Percentiles rank a stretch among this genome's conserved stretches.
These are phyloP conservation scores for Cochlearia excelsa DNA, from an alignment of 345 rosid species.

Conservation along the genomic window DNA sequence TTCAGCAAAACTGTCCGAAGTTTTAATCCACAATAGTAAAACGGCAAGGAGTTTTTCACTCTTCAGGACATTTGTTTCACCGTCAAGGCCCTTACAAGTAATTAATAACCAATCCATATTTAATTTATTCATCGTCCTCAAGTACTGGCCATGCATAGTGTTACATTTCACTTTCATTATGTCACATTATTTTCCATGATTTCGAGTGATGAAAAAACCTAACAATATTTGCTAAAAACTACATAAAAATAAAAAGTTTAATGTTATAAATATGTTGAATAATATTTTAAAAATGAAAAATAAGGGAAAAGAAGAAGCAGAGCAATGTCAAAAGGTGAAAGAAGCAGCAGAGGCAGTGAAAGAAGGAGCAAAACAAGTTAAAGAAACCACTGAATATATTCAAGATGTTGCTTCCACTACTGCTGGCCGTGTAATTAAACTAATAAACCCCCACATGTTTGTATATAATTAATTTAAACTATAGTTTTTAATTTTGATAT, in stretches of 20 bases:
- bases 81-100: constrained; percentile 37
- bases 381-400: constrained; percentile 45
- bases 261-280: not conserved
- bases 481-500: too few species aligned
- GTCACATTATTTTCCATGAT: too few species aligned
- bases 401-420: constrained; percentile 34
- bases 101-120: not conserved
- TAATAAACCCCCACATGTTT: too few species aligned
- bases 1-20: constrained; percentile 26
- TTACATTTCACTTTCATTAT: too few species aligned
- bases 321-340: constrained; percentile 47
- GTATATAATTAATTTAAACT: too few species aligned
- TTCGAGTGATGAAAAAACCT: too few species aligned
- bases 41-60: constrained; percentile 24
- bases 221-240: too few species aligned
- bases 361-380: constrained; percentile 52
- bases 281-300: constrained; percentile 1
- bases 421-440: constrained; percentile 37
- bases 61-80: constrained; percentile 30
- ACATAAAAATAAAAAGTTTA: not conserved
- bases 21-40: constrained; percentile 25
- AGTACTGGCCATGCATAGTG: too few species aligned
- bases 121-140: too few species aligned
- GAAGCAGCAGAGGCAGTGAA: constrained; percentile 68
- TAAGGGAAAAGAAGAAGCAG: constrained; percentile 46